Percentiles rank a stretch among this genome's conserved stretches.
Conservation (phyloP, 306 rosid species). For the Malus sieversii region DNA sequence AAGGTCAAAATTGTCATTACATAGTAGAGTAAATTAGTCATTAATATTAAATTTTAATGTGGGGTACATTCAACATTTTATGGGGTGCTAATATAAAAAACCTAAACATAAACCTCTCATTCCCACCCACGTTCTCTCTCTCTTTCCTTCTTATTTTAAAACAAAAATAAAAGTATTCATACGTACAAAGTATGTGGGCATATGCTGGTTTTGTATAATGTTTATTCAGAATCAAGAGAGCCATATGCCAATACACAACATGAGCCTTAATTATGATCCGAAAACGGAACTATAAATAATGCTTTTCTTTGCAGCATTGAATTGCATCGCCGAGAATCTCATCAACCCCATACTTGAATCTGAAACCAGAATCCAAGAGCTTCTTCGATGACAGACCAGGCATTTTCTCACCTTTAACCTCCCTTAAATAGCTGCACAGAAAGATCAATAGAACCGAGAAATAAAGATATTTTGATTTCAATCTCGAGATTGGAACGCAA, state of each 20-base stretch:
- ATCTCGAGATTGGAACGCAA: background rate
- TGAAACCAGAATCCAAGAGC: conserved; percentile 40
- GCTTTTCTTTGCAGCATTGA: conserved; percentile 39
- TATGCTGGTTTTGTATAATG: background rate
- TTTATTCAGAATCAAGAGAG: conserved; percentile 28
- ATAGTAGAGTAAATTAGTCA: too few species aligned
- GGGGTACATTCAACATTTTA: too few species aligned
- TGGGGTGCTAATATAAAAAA: too few species aligned
- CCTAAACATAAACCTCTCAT: too few species aligned
- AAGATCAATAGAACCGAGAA: background rate
- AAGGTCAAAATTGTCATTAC: too few species aligned
- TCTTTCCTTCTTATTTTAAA: too few species aligned
- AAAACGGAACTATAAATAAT: conserved; percentile 23
- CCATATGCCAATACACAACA: too few species aligned
- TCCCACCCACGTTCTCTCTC: too few species aligned
- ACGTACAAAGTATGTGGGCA: too few species aligned
- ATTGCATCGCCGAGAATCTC: conserved; percentile 40
- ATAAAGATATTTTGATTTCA: background rate
- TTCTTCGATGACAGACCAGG: conserved; percentile 37
- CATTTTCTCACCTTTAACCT: background rate
- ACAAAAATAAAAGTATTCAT: too few species aligned
- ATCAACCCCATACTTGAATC: conserved; percentile 38
- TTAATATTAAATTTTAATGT: too few species aligned
- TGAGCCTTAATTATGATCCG: too few species aligned
- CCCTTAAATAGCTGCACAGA: conserved; percentile 25